Base-by-base conservation (phyloP, 2,329 filamentous ascomycete species). In the Microascus cirrosus region DNA sequence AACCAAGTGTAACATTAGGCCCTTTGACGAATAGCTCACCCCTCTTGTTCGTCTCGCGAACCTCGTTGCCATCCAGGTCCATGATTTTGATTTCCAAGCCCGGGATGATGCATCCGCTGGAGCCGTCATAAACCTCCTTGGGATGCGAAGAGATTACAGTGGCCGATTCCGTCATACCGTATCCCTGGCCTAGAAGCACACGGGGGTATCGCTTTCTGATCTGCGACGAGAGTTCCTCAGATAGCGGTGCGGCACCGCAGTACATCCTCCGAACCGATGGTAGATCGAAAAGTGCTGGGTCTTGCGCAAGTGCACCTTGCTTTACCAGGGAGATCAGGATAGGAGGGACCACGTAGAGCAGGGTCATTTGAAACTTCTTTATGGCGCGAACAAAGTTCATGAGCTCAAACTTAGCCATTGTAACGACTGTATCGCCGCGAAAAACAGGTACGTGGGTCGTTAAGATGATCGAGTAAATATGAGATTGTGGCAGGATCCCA, bases 1-100 rank as follows among this genome's bases (percentile, higher is more conserved):
- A 96, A 1, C 92, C 92, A 0, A 96, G 71, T 0, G 88, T 85
- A 1, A 95, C 82, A 1, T 85, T 85, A 0, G 90, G 91, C 0
- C 83, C 83, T 67, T 90, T 87, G 24, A 95, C 81, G 22, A 89
- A 77, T 15, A 96, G 78, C 70, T 96, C 92, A 36, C 92, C 92
- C 0, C 86, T 87, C 53, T 84, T 82, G 61, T 93, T 74, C 62
- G 88, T 84, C 8, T 74, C 78, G 0, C 81, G 86, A 51, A 92
- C 77, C 64, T 91, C 87, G 2, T 77, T 75, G 5, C 87, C 87
- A 56, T 90, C 85, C 0, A 75, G 65, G 2, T 82, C 81, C 51
- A 93, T 73, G 11, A 92, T 72, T 61, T 86, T 86, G 55, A 76
- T 84, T 58, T 80, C 80, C 54, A 78, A 71, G 0, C 82, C 82